These are phyloP conservation scores for Persicaria maculosa DNA, from an alignment of 148 eudicot species.

Conservation along the genomic window DNA sequence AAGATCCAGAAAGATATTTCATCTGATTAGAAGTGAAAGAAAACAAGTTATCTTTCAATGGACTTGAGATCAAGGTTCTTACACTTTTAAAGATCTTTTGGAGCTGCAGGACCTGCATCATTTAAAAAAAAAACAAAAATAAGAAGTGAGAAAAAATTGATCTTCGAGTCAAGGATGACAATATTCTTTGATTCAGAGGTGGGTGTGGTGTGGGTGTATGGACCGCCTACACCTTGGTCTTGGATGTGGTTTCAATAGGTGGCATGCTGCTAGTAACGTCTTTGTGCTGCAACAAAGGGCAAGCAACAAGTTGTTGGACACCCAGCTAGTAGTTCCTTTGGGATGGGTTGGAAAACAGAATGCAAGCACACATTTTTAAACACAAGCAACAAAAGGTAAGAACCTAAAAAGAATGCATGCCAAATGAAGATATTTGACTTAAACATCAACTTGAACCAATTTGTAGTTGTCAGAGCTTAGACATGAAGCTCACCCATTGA, in stretches of 20 bases:
- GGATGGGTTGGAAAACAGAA: no score
- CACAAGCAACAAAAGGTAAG: no score
- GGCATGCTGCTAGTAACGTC: constrained; percentile 11
- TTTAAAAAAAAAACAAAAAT: background rate
- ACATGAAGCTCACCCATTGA: no score
- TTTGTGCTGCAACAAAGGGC: no score
- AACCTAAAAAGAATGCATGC: no score
- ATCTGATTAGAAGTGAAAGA: background rate
- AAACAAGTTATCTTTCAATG: background rate
- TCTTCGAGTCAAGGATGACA: constrained; percentile 58
- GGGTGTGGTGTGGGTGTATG: constrained; percentile 24
- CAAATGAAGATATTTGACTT: no score
- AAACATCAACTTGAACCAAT: no score
- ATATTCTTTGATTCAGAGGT: constrained; percentile 57
- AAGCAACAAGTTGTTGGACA: no score
- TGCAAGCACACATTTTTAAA: no score
- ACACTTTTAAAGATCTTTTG: constrained; percentile 50
- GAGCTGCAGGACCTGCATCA: constrained; percentile 69
- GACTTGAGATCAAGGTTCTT: constrained; percentile 22
- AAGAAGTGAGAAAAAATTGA: constrained; percentile 24
- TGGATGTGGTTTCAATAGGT: constrained; percentile 38
- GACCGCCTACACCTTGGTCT: constrained; percentile 16
- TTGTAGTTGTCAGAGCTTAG: no score
- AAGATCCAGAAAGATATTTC: background rate
- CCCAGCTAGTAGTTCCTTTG: no score